Evolutionary conservation across 257 asterid genomes (phyloP), one percentile per base, ranked within the genome.

Genomic region (Ligustrum vulgare): DNA sequence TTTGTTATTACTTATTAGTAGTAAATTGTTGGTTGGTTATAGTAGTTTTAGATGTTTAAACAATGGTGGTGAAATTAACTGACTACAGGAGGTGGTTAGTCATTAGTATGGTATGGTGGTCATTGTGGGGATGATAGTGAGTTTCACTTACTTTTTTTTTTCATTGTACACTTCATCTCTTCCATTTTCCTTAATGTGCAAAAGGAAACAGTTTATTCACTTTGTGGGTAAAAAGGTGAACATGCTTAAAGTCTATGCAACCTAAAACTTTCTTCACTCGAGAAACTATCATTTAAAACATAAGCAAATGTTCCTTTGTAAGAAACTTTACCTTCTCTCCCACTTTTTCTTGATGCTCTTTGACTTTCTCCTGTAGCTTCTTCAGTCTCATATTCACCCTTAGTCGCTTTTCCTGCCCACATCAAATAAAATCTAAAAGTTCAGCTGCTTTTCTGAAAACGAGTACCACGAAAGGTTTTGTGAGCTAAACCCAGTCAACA

Each of bases 281-380:
- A 56, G 23, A 56, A 56, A 56, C 13, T 56, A 56, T 56, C 64
- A 20, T 56, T 22, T 20, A 56, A 56, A 56, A 7, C 34, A 60
- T 60, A 60, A 6, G 62, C 10, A 51, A 51, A 51, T 8, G 6
- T 60, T 60, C 34, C 11, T 60, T 8, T 8, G 23, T 3, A 60
- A 60, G 64, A 54, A 67, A 64, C 72, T 72, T 62, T 84, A 89
- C 91, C 91, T 84, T 89, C 79, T 87, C 90, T 70, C 86, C 91
- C 71, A 89, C 94, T 80, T 80, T 89, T 68, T 87, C 93, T 81
- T 89, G 93, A 3, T 87, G 93, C 72, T 89, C 78, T 83, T 89
- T 89, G 69, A 89, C 90, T 83, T 84, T 82, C 84, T 87, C 91
- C 1, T 82, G 90, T 84, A 89, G 67, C 78, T 83, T 87, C 63